Conservation (phyloP, 2,329 filamentous ascomycete genomes). For the Fusarium brachygibbosum region DNA sequence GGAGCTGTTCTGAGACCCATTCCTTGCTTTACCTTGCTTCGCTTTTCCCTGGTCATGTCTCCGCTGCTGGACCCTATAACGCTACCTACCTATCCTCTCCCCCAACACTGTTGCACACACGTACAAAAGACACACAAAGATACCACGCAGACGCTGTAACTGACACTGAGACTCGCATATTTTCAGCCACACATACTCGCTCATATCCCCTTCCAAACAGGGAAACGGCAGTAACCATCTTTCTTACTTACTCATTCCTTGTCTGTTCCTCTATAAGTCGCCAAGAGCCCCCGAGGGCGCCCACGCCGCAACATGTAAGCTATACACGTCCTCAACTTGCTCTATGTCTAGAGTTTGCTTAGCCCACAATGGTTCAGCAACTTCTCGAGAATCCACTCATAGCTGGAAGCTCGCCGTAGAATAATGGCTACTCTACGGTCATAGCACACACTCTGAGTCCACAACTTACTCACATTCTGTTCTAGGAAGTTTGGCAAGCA, state of each 20-base stretch:
- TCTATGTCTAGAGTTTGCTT: slow-evolving; percentile 12
- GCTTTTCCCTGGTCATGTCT: slow-evolving; percentile 25
- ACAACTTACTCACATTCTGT: slow-evolving; percentile 28
- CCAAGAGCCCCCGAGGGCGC: slow-evolving; percentile 44
- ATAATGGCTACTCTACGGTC: slow-evolving; percentile 5
- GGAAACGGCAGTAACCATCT: slow-evolving; percentile 20
- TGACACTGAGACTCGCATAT: slow-evolving; percentile 44
- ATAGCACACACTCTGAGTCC: slow-evolving; percentile 7
- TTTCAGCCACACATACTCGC: slow-evolving; percentile 40
- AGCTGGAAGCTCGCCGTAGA: slow-evolving; percentile 9
- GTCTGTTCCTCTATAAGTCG: slow-evolving; percentile 34
- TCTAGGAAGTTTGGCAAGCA: slow-evolving; percentile 99
- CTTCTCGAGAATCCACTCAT: slow-evolving; percentile 9
- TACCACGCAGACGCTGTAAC: slow-evolving; percentile 39
- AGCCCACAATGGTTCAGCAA: slow-evolving; percentile 16
- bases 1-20: slow-evolving; percentile 31
- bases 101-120: slow-evolving; percentile 38
- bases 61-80: slow-evolving; percentile 21
- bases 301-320: slow-evolving; percentile 55
- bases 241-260: slow-evolving; percentile 26
- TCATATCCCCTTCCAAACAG: slow-evolving; percentile 17
- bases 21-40: slow-evolving; percentile 26
- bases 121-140: slow-evolving; percentile 37
- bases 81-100: slow-evolving; percentile 31
- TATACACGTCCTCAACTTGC: slow-evolving; percentile 19